Conservation (phyloP, 1,139 yeast species). For the Yamadazyma atlantica region DNA sequence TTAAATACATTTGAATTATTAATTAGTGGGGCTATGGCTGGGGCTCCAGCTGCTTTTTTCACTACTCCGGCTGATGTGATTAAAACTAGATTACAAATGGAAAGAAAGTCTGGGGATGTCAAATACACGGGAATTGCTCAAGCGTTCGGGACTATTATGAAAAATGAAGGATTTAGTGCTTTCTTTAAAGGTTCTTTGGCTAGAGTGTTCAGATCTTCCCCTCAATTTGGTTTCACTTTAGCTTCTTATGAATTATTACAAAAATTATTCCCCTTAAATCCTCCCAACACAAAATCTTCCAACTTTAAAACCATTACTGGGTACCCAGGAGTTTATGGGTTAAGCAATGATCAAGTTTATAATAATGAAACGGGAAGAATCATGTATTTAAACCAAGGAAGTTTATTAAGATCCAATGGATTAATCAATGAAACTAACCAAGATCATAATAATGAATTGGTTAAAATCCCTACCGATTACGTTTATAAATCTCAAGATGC, state of each 20-base stretch:
- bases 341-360: slow-evolving; percentile 48
- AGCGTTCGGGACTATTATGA: slow-evolving; percentile 70
- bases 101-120: slow-evolving; percentile 73
- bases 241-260: slow-evolving; percentile 91
- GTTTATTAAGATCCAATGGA: slow-evolving; percentile 23
- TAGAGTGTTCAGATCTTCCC: slow-evolving; percentile 90
- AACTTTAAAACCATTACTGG: slow-evolving; percentile 47
- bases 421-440: slow-evolving; percentile 17
- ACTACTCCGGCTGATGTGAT: slow-evolving; percentile 97
- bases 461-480: slow-evolving; percentile 48
- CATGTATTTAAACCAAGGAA: slow-evolving; percentile 38
- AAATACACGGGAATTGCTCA: slow-evolving; percentile 74
- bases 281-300: slow-evolving; percentile 46
- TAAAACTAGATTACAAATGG: slow-evolving; percentile 92
- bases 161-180: slow-evolving; percentile 75
- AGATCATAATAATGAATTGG: slow-evolving; percentile 35
- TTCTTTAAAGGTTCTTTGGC: slow-evolving; percentile 98
- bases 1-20: slow-evolving; percentile 83
- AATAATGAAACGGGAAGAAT: slow-evolving; percentile 40
- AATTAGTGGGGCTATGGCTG: slow-evolving; percentile 90
- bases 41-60: slow-evolving; percentile 95
- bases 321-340: slow-evolving; percentile 48
- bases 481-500: slow-evolving; percentile 64
- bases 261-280: slow-evolving; percentile 45
- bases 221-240: slow-evolving; percentile 95